phyloP scores from a whole-genome alignment of 2,329 filamentous ascomycete species.

The Cyphellophora attinorum region DNA sequence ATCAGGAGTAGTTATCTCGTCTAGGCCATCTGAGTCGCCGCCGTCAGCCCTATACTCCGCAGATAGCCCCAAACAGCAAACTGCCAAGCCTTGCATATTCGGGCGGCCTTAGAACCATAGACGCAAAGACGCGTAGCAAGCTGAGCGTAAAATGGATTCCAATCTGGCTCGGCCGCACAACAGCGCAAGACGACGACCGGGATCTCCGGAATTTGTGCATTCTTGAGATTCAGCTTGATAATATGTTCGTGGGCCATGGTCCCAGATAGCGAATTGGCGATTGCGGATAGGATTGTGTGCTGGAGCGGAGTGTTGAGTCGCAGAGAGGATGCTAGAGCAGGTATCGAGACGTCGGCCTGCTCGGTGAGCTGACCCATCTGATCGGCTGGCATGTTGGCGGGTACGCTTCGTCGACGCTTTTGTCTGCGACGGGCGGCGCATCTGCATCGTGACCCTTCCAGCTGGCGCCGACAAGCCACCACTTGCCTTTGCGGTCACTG shows the following conservation, averaged over 20 bases:
- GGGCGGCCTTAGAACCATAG: constrained; percentile 45
- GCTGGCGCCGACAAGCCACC: constrained; percentile 98
- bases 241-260: constrained; percentile 75
- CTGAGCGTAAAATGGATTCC: constrained; percentile 90
- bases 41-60: constrained; percentile 70
- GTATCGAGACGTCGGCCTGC: too few relatives aligned
- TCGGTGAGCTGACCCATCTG: too few relatives aligned
- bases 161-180: constrained; percentile 67
- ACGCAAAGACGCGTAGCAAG: constrained; percentile 69
- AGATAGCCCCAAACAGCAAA: constrained; percentile 82
- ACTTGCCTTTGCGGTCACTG: constrained; percentile 81
- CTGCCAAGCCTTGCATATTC: constrained; percentile 75
- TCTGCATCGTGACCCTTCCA: constrained; percentile 47
- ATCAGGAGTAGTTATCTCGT: constrained; percentile 46
- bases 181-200: constrained; percentile 82
- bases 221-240: constrained; percentile 74
- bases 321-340: constrained; percentile 63
- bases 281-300: constrained; percentile 82
- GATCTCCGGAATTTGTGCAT: constrained; percentile 75
- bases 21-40: constrained; percentile 60
- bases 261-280: constrained; percentile 76
- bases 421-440: constrained; percentile 21
- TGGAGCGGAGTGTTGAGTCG: constrained; percentile 81
- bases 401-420: constrained; percentile 4
- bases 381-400: constrained; percentile 1